These are phyloP conservation scores for Verticillium nonalfalfae DNA, from an alignment of 2,329 filamentous ascomycete genomes.

Conservation along the genomic window DNA sequence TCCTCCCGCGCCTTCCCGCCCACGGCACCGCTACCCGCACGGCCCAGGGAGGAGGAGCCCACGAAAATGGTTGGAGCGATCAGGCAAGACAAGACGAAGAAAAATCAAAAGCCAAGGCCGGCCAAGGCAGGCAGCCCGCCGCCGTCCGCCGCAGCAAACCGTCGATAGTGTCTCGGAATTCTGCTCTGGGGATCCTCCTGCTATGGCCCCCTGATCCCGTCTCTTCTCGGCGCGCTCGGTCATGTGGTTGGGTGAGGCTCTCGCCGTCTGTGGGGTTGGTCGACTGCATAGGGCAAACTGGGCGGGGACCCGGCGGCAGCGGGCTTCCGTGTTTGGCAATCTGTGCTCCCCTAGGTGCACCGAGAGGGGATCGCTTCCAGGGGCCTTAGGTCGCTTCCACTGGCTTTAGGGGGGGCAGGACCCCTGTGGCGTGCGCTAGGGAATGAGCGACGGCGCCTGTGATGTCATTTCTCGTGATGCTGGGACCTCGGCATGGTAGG, in stretches of 20 bases:
- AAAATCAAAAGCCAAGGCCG: not conserved
- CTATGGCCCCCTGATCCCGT: not conserved
- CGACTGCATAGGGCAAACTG: not conserved
- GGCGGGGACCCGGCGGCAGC: not conserved
- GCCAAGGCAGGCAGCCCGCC: not conserved
- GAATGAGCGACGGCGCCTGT: not conserved
- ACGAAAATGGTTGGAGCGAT: not conserved
- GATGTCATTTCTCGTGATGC: not conserved
- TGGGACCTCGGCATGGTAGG: not conserved
- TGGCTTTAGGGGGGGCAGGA: not conserved
- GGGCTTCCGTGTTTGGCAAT: not conserved
- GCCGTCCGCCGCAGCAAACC: not conserved
- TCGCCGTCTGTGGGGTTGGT: not conserved
- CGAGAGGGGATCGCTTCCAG: too few species aligned
- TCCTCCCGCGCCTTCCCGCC: not conserved
- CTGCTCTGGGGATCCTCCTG: not conserved
- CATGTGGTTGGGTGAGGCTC: not conserved
- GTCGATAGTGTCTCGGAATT: not conserved
- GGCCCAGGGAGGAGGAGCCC: not conserved
- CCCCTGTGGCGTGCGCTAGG: not conserved
- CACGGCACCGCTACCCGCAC: not conserved
- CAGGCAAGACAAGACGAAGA: not conserved
- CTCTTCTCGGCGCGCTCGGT: not conserved
- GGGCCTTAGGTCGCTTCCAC: too few species aligned
- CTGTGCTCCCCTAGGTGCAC: not conserved